Base-by-base conservation (phyloP, 306 rosid genomes). In the Vigna unguiculata region DNA sequence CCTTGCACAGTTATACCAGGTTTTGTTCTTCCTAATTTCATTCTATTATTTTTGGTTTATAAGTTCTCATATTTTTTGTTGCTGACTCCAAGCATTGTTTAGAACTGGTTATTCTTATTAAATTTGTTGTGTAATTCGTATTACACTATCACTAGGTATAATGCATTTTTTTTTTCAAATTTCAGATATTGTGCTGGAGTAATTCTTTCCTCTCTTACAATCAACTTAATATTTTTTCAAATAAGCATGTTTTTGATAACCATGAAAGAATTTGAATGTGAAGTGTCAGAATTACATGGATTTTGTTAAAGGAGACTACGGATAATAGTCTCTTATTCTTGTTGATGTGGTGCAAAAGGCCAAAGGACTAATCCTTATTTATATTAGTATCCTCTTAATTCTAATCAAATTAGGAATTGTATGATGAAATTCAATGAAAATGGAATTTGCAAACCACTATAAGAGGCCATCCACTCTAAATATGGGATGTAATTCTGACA, bases 1-100 rank as follows among this genome's bases (percentile, higher is more conserved):
- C 83, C 89, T 95, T 58, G 98, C 98, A 45, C 97, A 95, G 77
- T 76, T 95, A 82, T 95, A 92, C 82, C 98, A 95, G 98, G 98
- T 95, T 62, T 72, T 68, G 17, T 74, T 85, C 78, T 84, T 73
- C 80, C 71, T 83, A 71, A 73, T 68, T 78, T 46, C 65, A 61
- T 34, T 61, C 20, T 49, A 16, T 24, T 57, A 2, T 49, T 25
- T 57, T 65, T 60, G 47, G 21, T 65, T 65, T 32, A 36, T 72
- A 58, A 21, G 17, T 51, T 78, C 55, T 40, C 46, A 38, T 49
- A 47, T 67, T 66, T 63, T 67, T 20, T 76, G 48, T 52, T 46
- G 36, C 57, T 60, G 38, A 60, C 53, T 60, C 66, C 20, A 58
- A 65, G 9, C 45, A 41, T 65, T 7, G 14, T 62, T 58, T 53